phyloP scores from a whole-genome alignment of 257 asterid genomes.

The Parsonsia alboflavescens region DNA sequence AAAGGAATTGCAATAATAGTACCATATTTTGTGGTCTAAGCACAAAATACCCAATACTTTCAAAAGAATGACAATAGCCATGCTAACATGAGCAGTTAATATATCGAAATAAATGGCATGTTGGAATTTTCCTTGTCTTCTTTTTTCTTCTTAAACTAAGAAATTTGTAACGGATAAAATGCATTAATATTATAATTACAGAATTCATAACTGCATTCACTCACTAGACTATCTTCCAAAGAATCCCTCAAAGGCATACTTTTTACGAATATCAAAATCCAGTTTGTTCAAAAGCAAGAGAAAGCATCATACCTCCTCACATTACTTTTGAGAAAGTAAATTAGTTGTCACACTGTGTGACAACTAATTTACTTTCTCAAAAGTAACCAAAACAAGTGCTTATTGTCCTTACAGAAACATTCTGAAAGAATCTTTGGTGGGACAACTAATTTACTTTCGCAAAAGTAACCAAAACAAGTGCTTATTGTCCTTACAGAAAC shows the following conservation, averaged over 20 bases:
- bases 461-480: neutral
- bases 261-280: neutral
- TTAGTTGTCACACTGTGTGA: neutral
- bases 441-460: neutral
- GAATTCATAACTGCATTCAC: neutral
- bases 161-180: neutral
- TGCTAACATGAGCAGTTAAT: neutral
- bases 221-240: neutral
- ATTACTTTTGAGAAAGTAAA: too few species aligned
- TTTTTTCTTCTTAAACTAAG: neutral
- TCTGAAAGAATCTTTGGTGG: too few species aligned
- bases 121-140: too few species aligned
- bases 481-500: neutral
- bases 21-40: neutral
- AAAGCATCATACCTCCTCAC: neutral
- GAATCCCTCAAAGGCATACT: neutral
- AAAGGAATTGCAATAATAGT: neutral
- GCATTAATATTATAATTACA: neutral
- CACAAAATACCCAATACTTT: neutral
- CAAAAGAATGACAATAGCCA: neutral
- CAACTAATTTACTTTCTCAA: neutral
- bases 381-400: neutral
- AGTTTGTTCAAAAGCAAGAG: neutral
- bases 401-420: neutral
- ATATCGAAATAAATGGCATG: neutral